Conservation (phyloP, 2,329 filamentous ascomycete genomes). For the Fusarium poae region DNA sequence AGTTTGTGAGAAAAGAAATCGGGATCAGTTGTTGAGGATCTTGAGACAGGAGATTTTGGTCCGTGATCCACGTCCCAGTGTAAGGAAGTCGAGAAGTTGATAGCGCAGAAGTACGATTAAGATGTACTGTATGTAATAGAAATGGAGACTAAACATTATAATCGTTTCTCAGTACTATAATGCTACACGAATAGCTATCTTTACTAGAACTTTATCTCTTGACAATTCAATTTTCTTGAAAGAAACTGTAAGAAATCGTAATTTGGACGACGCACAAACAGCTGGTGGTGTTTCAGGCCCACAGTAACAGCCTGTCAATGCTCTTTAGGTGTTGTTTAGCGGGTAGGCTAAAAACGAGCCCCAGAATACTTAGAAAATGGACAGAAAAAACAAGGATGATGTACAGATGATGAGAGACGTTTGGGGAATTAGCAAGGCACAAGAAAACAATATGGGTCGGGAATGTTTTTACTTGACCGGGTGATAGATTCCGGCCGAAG, state of each 20-base stretch:
- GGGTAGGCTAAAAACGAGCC: conserved; percentile 47
- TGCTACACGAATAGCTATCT: not conserved
- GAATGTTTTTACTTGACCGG: conserved; percentile 13
- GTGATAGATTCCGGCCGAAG: conserved; percentile 2
- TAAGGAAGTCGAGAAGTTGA: conserved; percentile 14
- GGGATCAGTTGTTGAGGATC: conserved; percentile 31
- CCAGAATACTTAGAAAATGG: conserved; percentile 5
- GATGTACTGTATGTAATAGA: conserved; percentile 18
- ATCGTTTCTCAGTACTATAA: conserved; percentile 17
- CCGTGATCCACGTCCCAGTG: conserved; percentile 38
- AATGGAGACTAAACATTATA: not conserved
- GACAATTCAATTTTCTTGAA: not conserved
- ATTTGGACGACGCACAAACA: conserved; percentile 31
- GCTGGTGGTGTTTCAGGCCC: conserved; percentile 30
- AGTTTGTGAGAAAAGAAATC: conserved; percentile 32
- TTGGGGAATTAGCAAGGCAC: conserved; percentile 7
- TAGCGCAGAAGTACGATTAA: conserved; percentile 12
- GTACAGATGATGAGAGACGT: conserved; percentile 26
- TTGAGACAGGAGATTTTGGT: conserved; percentile 48
- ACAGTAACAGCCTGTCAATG: conserved; percentile 27
- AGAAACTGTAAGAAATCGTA: conserved; percentile 23
- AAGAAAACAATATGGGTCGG: not conserved
- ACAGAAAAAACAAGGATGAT: conserved; percentile 38
- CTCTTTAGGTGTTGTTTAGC: conserved; percentile 34
- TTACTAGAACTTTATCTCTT: not conserved